Evolutionary conservation across 306 rosid genomes (phyloP).

Genomic region (Cyclanthera cordifolia): DNA sequence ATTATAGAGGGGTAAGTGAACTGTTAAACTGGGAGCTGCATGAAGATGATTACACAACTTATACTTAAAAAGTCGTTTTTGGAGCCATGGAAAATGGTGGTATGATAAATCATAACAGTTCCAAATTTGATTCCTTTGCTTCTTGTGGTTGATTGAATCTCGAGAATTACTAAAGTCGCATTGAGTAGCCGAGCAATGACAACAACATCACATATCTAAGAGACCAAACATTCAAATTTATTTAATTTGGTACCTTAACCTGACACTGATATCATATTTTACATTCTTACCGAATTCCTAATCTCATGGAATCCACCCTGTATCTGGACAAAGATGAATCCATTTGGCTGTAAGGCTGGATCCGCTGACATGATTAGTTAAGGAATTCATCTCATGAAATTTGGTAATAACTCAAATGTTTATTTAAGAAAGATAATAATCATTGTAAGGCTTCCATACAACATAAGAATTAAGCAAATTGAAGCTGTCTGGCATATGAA

Average conservation of each 20-base stretch:
- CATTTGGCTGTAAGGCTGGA: constrained; percentile 57
- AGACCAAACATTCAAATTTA: constrained; percentile 12
- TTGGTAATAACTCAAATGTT: too few relatives aligned
- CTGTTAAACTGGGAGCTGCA: constrained; percentile 94
- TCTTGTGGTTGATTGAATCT: constrained; percentile 91
- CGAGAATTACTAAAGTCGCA: constrained; percentile 85
- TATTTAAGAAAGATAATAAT: too few relatives aligned
- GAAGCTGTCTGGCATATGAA: too few relatives aligned
- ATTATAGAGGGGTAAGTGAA: constrained; percentile 85
- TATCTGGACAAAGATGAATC: constrained; percentile 92
- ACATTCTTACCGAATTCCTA: constrained; percentile 71
- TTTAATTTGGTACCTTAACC: constrained; percentile 14
- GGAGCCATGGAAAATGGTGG: neutral
- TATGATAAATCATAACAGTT: neutral
- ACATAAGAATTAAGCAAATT: neutral
- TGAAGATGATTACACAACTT: constrained; percentile 2
- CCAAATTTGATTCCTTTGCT: constrained; percentile 94
- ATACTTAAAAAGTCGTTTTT: neutral
- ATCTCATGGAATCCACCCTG: constrained; percentile 94
- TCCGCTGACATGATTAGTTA: constrained; percentile 31
- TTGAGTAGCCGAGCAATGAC: constrained; percentile 74
- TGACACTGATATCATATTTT: constrained; percentile 13
- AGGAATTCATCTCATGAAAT: neutral
- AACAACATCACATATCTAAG: constrained; percentile 84
- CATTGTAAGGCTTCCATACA: neutral